Base-by-base conservation (phyloP, 2,329 filamentous ascomycete species). In the Tolypocladium nubicola region DNA sequence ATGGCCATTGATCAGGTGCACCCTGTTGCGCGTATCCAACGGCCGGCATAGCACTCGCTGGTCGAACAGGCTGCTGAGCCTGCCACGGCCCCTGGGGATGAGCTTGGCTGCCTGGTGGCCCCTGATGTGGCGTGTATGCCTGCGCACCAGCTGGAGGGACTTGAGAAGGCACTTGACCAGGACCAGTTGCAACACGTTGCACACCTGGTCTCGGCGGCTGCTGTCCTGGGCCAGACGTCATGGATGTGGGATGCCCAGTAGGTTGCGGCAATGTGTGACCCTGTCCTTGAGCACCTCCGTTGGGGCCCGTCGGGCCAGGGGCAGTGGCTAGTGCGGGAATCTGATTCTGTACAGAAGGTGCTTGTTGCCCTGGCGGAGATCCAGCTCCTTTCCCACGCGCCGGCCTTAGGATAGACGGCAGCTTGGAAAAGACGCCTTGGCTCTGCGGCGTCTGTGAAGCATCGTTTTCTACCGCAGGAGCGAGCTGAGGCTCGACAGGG, bases 391-490 rank as follows among this genome's bases (percentile, higher is more conserved):
- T 58, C 33, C 59, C 61, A 10, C 58, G 60, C 16, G 58, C 61
- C 19, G 62, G 62, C 40, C 54, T 56, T 9, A 63, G 55, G n/a
- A 62, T 50, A 35, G 60, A 63, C 14, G 62, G 60, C 39, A 61
- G 53, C 23, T 60, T 59, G n/a, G 59, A 53, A 21, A 61, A n/a
- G 14, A 6, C 53, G 26, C 23, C 39, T 9, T 37, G 43, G 38
- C 33, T 41, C 6, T 45, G 43, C 19, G 19, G 2, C 14, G 37
- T 50, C n/a, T 41, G 52, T 23, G 40, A 26, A 30, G 10, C 52
- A 26, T 38, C 21, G n/a, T 47, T 13, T 38, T 14, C 50, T 21
- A 19, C 14, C 23, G 21, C 33, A 39, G 19, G 38, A 3, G 30
- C 14, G 13, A 38, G 37, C 23, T 19, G 45, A n/a, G 45, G 37